phyloP scores from a whole-genome alignment of 2,329 filamentous ascomycete genomes.

The Penicillium sp. region DNA sequence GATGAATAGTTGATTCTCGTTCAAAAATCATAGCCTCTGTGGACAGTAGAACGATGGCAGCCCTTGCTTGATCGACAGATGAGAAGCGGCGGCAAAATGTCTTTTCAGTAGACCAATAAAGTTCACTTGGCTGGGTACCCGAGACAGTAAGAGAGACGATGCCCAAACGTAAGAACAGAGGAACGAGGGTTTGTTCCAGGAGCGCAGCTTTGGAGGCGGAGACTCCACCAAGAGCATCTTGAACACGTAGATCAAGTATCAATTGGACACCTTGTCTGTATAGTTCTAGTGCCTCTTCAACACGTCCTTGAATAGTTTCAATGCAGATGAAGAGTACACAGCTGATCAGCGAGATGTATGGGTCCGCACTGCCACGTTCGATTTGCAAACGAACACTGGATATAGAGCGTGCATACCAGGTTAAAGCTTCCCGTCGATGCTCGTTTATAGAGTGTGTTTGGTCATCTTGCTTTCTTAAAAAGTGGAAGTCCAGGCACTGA shows the following conservation, averaged over 20 bases:
- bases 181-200: slow-evolving; percentile 28
- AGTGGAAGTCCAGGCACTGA: slow-evolving; percentile 10
- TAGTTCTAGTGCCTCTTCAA: slow-evolving; percentile 25
- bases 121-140: slow-evolving; percentile 1
- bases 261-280: slow-evolving; percentile 27
- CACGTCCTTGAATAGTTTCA: slow-evolving; percentile 26
- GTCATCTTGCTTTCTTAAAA: background rate
- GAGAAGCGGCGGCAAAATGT: background rate
- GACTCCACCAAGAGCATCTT: slow-evolving; percentile 11
- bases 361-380: slow-evolving; percentile 19
- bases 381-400: slow-evolving; percentile 25
- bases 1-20: slow-evolving; percentile 12
- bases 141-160: slow-evolving; percentile 16
- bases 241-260: slow-evolving; percentile 21
- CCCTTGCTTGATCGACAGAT: slow-evolving; percentile 10
- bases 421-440: slow-evolving; percentile 22
- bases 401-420: slow-evolving; percentile 35
- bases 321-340: slow-evolving; percentile 37
- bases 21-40: slow-evolving; percentile 15
- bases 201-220: slow-evolving; percentile 15
- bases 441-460: background rate
- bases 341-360: slow-evolving; percentile 29
- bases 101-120: slow-evolving; percentile 11
- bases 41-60: slow-evolving; percentile 7
- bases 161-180: slow-evolving; percentile 28